Percentiles rank a stretch among this genome's conserved stretches.
Evolutionary conservation across 768 basidiomycete species (phyloP).

Genomic region (Gloeostereum incarnatum): DNA sequence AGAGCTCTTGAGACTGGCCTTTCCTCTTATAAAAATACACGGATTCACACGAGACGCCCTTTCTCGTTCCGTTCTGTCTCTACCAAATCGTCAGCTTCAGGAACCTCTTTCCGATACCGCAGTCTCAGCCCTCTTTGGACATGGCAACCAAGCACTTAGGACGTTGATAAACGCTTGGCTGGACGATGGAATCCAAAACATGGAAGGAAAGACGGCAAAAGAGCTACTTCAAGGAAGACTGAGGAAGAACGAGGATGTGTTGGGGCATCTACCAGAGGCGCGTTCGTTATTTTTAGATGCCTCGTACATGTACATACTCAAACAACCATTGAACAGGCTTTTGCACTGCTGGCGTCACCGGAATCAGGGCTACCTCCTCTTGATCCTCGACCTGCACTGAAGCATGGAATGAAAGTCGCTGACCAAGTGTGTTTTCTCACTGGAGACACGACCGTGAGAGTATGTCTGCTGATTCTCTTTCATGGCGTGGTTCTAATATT

Average conservation of each 20-base stretch:
- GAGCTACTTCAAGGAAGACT: constrained; percentile 49
- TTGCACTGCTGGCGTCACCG: constrained; percentile 56
- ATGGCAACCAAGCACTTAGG: constrained; percentile 53
- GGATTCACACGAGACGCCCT: constrained; percentile 72
- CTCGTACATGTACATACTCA: too few species aligned
- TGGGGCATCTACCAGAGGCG: constrained; percentile 64
- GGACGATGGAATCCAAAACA: constrained; percentile 48
- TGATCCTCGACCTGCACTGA: constrained; percentile 50
- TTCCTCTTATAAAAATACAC: constrained; percentile 53
- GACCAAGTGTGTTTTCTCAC: constrained; percentile 59
- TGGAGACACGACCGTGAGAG: constrained; percentile 44
- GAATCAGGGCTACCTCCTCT: constrained; percentile 38
- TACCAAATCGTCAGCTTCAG: constrained; percentile 37
- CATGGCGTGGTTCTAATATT: too few species aligned
- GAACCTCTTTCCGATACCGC: constrained; percentile 63
- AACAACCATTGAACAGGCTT: constrained; percentile 48
- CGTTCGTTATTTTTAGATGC: too few species aligned
- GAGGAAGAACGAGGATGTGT: constrained; percentile 56
- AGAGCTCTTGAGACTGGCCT: constrained; percentile 46
- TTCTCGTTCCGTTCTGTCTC: constrained; percentile 49
- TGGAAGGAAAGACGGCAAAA: constrained; percentile 29
- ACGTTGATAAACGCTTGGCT: constrained; percentile 66
- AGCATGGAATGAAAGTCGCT: constrained; percentile 53
- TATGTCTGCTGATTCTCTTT: too few species aligned
- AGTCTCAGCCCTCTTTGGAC: constrained; percentile 65